Evolutionary conservation across 2,329 filamentous ascomycete genomes (phyloP).

Genomic region (Penicillium sp.): DNA sequence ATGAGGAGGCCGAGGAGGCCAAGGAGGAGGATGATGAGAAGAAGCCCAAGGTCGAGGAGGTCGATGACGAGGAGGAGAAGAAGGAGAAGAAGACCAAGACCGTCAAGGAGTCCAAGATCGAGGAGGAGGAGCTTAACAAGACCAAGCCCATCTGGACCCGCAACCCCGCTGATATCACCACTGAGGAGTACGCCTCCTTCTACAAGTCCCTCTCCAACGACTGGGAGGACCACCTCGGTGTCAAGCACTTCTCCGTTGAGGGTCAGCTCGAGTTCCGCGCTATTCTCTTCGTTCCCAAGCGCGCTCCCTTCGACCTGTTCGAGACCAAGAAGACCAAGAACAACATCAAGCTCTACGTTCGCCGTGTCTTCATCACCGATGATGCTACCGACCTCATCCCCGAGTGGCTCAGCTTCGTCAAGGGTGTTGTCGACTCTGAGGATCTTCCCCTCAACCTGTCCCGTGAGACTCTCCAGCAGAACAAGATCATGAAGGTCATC

Average conservation of each 20-base stretch:
- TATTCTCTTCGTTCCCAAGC: constrained; percentile 99
- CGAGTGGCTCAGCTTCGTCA: constrained; percentile 99
- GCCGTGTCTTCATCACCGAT: constrained; percentile 99
- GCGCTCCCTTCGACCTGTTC: constrained; percentile 98
- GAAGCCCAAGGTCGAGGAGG: constrained; percentile 94
- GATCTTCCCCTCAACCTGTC: constrained; percentile 99
- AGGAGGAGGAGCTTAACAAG: constrained; percentile 99
- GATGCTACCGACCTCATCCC: constrained; percentile 98
- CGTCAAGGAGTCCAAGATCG: constrained; percentile 96
- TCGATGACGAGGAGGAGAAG: constrained; percentile 76
- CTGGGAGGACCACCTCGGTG: constrained; percentile 98
- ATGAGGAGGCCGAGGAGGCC: constrained; percentile 81
- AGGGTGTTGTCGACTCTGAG: constrained; percentile 99
- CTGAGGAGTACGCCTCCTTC: constrained; percentile 97
- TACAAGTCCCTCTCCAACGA: constrained; percentile 99
- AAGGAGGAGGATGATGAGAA: constrained; percentile 80
- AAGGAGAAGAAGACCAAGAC: constrained; percentile 99
- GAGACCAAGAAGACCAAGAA: constrained; percentile 99
- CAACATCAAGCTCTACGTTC: constrained; percentile 99
- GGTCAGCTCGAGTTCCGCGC: constrained; percentile 99
- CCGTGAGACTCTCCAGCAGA: constrained; percentile 99
- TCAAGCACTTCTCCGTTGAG: constrained; percentile 99
- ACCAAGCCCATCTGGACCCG: constrained; percentile 99
- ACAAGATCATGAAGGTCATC: constrained; percentile 99
- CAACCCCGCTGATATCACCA: constrained; percentile 90